Evolutionary conservation across 495 filamentous ascomycete species (phyloP), one percentile per base, ranked within the genome.

Genomic region (Pseudomonodictys pantanalensis): DNA sequence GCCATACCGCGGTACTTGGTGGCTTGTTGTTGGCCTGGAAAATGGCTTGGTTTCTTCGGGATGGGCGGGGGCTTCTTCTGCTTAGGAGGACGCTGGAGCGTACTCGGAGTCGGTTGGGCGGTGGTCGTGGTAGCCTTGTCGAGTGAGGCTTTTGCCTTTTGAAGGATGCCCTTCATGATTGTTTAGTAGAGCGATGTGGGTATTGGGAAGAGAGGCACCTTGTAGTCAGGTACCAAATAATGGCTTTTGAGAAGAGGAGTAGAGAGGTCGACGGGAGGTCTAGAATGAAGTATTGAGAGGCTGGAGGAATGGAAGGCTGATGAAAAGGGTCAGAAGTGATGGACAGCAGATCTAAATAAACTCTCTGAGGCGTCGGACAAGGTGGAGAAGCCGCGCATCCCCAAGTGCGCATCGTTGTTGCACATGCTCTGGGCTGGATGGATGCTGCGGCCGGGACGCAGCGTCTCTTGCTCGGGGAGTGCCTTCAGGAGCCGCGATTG

Each of bases 111-210:
- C n/a, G 45, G 17, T 50, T 26, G 23, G 30, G 50, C 1, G 43
- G 53, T 50, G 25, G 12, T 42, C 29, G 47, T 42, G 33, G 59
- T 22, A 25, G 50, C 11, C 23, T 26, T 26, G 2, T 52, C 5
- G n/a, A 51, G 20, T 26, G 60, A 42, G 56, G 57, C 41, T 44
- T 69, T 71, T n/a, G 67, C 62, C 67, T 66, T 71, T 41, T 65
- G 41, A 46, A 69, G 38, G 48, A 69, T 54, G 17, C 59, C 58
- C 44, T 64, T 65, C 65, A 72, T 70, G 23, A 18, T 52, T 33
- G 47, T 17, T 52, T n/a, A 46, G 32, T 33, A 17, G 38, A n/a
- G 2, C 7, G 26, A 25, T 9, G 18, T 8, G 24, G 28, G 9
- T 20, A 17, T 15, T 28, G 39, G 28, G 18, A 46, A 45, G 38